A percentile compares a stretch with the other conserved stretches of the same genome.
Evolutionary conservation across 2,329 filamentous ascomycete species (phyloP).

Genomic region (Sporothrix brasiliensis): DNA sequence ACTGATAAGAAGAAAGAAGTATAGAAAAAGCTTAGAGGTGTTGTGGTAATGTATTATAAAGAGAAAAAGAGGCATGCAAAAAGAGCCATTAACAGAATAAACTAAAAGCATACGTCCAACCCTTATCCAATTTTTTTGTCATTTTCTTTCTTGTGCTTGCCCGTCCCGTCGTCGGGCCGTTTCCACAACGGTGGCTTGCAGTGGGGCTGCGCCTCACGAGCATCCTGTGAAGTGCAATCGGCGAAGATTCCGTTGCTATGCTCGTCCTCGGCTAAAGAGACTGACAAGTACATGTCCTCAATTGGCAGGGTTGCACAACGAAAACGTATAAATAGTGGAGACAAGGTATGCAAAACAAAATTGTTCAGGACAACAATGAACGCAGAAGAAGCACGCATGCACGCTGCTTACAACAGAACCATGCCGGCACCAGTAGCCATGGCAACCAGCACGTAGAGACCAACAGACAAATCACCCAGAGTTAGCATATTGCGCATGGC

Average conservation of each 20-base stretch:
- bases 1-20: slow-evolving; percentile 8
- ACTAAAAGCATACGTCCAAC: neutral
- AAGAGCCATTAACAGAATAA: slow-evolving; percentile 7
- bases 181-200: neutral
- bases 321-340: no score
- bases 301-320: neutral
- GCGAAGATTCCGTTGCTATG: neutral
- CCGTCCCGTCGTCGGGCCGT: neutral
- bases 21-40: neutral
- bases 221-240: neutral
- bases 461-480: slow-evolving; percentile 53
- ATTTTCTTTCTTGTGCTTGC: neutral
- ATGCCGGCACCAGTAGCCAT: slow-evolving; percentile 57
- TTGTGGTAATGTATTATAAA: neutral
- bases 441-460: slow-evolving; percentile 57
- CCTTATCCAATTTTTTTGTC: neutral
- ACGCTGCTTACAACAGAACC: slow-evolving; percentile 53
- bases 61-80: slow-evolving; percentile 19
- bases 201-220: neutral
- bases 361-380: neutral
- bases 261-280: neutral
- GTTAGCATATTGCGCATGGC: slow-evolving; percentile 48
- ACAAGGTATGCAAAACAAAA: neutral
- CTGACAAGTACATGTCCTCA: neutral
- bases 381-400: neutral